Percentiles rank a stretch among this genome's conserved stretches.
These are phyloP conservation scores for Jackrogersella minutella DNA, from an alignment of 495 filamentous ascomycete genomes.

Conservation along the genomic window DNA sequence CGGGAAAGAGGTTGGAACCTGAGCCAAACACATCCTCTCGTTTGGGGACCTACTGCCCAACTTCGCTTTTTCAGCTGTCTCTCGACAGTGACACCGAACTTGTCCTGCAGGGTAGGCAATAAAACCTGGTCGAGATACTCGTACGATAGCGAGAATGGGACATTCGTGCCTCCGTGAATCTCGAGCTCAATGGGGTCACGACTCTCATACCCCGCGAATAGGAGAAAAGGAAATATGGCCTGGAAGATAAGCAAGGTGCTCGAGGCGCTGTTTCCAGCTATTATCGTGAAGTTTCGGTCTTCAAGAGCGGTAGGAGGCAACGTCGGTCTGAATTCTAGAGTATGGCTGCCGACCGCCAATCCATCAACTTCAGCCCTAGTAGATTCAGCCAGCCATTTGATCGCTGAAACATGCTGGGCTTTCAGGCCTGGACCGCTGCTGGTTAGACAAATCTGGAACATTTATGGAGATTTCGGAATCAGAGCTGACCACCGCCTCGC, in stretches of 20 bases:
- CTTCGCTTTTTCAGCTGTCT: conserved; percentile 66
- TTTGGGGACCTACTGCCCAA: conserved; percentile 69
- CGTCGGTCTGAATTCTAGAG: conserved; percentile 60
- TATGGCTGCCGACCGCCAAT: conserved; percentile 61
- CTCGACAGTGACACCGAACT: conserved; percentile 67
- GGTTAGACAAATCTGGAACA: conserved; percentile 13
- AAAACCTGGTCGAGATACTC: conserved; percentile 83
- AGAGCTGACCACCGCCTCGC: conserved; percentile 51
- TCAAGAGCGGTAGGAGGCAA: conserved; percentile 49
- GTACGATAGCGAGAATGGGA: conserved; percentile 72
- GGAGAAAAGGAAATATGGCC: conserved; percentile 78
- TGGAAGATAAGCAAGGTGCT: conserved; percentile 80
- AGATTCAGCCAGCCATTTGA: conserved; percentile 69
- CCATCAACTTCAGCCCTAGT: conserved; percentile 67
- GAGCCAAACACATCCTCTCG: conserved; percentile 67
- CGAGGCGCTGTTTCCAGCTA: conserved; percentile 52
- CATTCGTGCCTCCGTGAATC: conserved; percentile 82
- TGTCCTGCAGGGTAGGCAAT: conserved; percentile 68
- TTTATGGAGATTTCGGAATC: not conserved
- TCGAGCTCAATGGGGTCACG: conserved; percentile 60
- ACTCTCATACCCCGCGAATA: conserved; percentile 61
- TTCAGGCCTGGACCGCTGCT: conserved; percentile 67
- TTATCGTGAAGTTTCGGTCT: conserved; percentile 53
- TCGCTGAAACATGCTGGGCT: conserved; percentile 73
- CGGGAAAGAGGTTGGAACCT: conserved; percentile 61